Base-by-base conservation (phyloP, 225 moss, liverwort and hornwort genomes). In the Marchantia polymorpha region DNA sequence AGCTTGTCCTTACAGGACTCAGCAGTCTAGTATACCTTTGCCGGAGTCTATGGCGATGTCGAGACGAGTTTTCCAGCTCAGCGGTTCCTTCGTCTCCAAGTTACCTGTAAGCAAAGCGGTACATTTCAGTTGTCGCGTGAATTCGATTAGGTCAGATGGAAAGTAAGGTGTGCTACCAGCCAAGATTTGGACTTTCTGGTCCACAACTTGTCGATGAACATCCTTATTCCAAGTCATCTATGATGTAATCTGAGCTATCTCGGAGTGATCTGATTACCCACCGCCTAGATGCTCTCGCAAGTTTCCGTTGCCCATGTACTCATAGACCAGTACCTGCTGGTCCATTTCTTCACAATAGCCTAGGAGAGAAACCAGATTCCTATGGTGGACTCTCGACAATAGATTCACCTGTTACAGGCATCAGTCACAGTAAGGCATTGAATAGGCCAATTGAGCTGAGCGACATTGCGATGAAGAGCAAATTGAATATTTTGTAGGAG, bases 351-450 rank as follows among this genome's bases (percentile, higher is more conserved):
- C 84, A 64, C 91, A 74, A 52, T 85, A 90, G 51, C 91, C 91
- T 70, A 91, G 27, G 19, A 91, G 80, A 53, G 85, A 85, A 1
- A 93, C 90, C 15, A 93, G 89, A 72, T 93, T 91, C 71, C 89
- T 93, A 26, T 93, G 93, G 52, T 93, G 93, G 59, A 91, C 86
- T 13, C 86, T 82, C 54, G 93, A 93, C 10, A 93, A 84, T 58
- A 93, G 84, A 78, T 85, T 84, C 70, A 91, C 91, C 93, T 93
- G 22, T 48, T 9, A 70, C 14, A 70, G 3, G 70, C 48, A 49
- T 15, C 70, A 47, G 17, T 17, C 39, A 39, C 39, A 39, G 39
- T 39, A 2, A 39, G 5, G 39, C 39, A 39, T 39, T 39, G 2
- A 39, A 39, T 2, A 39, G 39, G 39, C 39, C 39, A 39, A 5